Conservation (phyloP, 148 eudicot species). For the Simmondsia chinensis region DNA sequence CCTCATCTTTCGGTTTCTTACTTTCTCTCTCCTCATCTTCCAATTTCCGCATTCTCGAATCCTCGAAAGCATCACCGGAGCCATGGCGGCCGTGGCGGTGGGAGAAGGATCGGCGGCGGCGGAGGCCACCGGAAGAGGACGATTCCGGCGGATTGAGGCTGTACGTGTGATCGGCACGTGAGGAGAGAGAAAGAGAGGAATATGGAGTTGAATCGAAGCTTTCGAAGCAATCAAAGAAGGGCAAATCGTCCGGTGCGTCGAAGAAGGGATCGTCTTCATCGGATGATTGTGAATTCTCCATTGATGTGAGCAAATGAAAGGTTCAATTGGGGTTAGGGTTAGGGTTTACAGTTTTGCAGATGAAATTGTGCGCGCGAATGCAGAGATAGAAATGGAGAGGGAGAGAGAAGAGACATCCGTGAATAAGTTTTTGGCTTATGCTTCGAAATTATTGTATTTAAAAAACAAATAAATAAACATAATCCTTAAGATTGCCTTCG, state of each 20-base stretch:
- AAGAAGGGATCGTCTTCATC: conserved; percentile 29
- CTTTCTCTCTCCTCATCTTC: conserved; percentile 4
- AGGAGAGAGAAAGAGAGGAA: conserved; percentile 8
- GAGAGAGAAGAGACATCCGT: neutral
- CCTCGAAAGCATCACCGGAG: neutral
- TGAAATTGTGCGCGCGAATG: no score
- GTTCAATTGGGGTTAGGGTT: no score
- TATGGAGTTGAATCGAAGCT: neutral
- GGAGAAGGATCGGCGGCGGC: conserved; percentile 27
- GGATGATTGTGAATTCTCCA: conserved; percentile 17
- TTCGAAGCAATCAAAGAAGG: conserved; percentile 37
- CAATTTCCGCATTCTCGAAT: conserved; percentile 8
- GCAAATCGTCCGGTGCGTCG: conserved; percentile 45
- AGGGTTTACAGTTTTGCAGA: no score
- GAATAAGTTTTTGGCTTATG: no score
- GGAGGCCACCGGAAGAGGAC: conserved; percentile 16
- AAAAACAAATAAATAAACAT: no score
- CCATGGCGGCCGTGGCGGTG: conserved; percentile 1
- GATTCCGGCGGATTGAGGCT: conserved; percentile 1
- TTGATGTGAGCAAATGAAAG: no score
- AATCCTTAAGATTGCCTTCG: no score
- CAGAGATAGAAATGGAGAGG: no score
- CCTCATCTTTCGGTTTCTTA: conserved; percentile 5
- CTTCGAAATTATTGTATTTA: no score
- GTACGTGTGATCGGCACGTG: conserved; percentile 5